These are phyloP conservation scores for Polyporus arcularius DNA, from an alignment of 768 basidiomycete genomes.

Conservation along the genomic window DNA sequence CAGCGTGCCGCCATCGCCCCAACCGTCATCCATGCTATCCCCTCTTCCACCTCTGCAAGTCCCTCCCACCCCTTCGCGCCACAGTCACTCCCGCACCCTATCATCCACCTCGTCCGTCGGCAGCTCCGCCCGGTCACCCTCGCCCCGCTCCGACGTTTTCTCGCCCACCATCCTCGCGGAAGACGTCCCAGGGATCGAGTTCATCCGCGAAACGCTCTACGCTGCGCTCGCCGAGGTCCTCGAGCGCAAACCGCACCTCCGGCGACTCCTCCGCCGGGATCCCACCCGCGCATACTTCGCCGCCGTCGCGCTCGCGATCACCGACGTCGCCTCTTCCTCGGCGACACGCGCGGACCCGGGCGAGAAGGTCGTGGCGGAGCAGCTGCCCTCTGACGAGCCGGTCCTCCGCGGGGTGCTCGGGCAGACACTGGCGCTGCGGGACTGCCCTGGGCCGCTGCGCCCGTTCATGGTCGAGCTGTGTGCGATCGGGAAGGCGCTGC, in stretches of 20 bases:
- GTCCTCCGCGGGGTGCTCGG: slow-evolving; percentile 54
- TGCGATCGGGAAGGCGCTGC: slow-evolving; percentile 26
- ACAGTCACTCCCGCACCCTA: slow-evolving; percentile 23
- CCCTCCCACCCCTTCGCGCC: slow-evolving; percentile 9
- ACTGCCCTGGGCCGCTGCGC: slow-evolving; percentile 62
- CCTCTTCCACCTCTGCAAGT: slow-evolving; percentile 23
- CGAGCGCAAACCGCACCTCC: slow-evolving; percentile 54
- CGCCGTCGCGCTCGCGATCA: slow-evolving; percentile 70
- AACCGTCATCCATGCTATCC: slow-evolving; percentile 21
- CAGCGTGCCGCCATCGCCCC: slow-evolving; percentile 22
- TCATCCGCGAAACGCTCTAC: slow-evolving; percentile 87
- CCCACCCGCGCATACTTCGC: slow-evolving; percentile 79
- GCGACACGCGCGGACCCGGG: slow-evolving; percentile 45
- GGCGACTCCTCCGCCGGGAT: slow-evolving; percentile 57
- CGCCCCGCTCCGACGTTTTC: slow-evolving; percentile 21
- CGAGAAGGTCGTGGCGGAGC: slow-evolving; percentile 16
- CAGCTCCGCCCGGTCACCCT: slow-evolving; percentile 15
- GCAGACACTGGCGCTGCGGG: slow-evolving; percentile 50
- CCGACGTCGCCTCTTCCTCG: slow-evolving; percentile 60
- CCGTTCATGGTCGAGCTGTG: slow-evolving; percentile 57
- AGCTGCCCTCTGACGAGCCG: slow-evolving; percentile 24
- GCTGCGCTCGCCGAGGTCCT: slow-evolving; percentile 76
- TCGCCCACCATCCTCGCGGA: slow-evolving; percentile 37
- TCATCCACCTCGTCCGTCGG: slow-evolving; percentile 31
- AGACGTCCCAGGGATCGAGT: slow-evolving; percentile 61